Evolutionary conservation across 768 basidiomycete species (phyloP), one percentile per base, ranked within the genome.

Genomic region (Cystoderma amianthinum): DNA sequence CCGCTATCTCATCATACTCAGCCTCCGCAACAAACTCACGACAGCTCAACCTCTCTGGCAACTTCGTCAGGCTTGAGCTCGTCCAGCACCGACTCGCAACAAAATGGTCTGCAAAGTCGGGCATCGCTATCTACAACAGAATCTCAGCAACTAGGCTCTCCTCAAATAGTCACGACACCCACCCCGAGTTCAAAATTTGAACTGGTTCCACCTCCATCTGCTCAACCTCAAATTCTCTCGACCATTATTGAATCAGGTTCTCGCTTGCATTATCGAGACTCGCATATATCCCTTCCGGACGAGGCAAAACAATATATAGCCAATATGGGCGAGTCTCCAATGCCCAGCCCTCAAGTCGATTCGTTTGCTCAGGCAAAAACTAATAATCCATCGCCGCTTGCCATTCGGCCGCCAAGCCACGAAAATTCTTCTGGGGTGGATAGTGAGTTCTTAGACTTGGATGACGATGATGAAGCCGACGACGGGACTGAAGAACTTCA

Each of bases 271-370:
- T 74, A 76, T n/a, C 74, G 81, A 41, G 81, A 82, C 38, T 87
- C 84, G 6, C 72, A 74, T 17, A 74, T 82, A 38, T 77, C 81
- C 23, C 67, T 88, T 25, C 83, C 87, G 1, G 85, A 88, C 41
- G 88, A 90, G 56, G 82, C 86, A 12, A 76, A 69, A 47, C 78
- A 74, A 36, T 88, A 85, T 52, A 81, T 86, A 42, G 69, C 76
- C 25, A 76, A 72, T 49, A 79, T 85, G 73, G 61, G 61, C 25
- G 84, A 86, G 42, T 81, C 78, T 3, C 80, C 85, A 2, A 54
- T 64, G 5, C 61, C 74, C 19, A 82, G 76, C 51, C 78, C 82
- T 4, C 58, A 60, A 33, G 57, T 61, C 7, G 66, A 71, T 39
- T 50, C 50, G 5, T 73, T 71, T 48, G 55, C 52, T 10, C 47